These are phyloP conservation scores for Pseudocercospora fuligena DNA, from an alignment of 2,329 filamentous ascomycete species.

Conservation along the genomic window DNA sequence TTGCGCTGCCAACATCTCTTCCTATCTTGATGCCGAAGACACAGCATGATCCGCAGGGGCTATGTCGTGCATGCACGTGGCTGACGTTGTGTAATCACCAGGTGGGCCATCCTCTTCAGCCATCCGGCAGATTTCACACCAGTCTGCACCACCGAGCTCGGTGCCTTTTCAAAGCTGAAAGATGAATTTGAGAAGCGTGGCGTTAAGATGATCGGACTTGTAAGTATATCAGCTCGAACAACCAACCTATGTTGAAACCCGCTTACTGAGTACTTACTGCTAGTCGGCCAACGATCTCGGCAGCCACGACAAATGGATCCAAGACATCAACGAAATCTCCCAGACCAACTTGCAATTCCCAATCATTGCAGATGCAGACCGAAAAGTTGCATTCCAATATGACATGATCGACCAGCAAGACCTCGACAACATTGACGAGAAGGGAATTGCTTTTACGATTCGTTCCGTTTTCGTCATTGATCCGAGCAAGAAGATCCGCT, in stretches of 20 bases:
- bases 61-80: neutral
- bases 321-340: constrained; percentile 65
- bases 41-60: neutral
- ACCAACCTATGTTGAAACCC: too few relatives aligned
- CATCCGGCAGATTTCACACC: constrained; percentile 90
- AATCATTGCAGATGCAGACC: constrained; percentile 57
- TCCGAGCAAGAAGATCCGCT: constrained; percentile 88
- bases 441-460: constrained; percentile 83
- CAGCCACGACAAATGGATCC: constrained; percentile 87
- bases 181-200: constrained; percentile 84
- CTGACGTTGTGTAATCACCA: neutral
- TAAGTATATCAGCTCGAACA: constrained; percentile 34
- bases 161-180: constrained; percentile 87
- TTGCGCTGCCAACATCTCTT: too few relatives aligned
- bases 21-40: too few relatives aligned
- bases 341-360: constrained; percentile 53
- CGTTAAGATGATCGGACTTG: constrained; percentile 88
- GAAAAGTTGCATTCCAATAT: constrained; percentile 54
- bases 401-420: constrained; percentile 51
- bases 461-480: constrained; percentile 95
- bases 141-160: constrained; percentile 94
- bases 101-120: constrained; percentile 77
- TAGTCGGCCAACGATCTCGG: constrained; percentile 78
- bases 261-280: neutral
- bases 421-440: constrained; percentile 41